Base-by-base conservation (phyloP, 257 asterid genomes). In the Sherardia arvensis region DNA sequence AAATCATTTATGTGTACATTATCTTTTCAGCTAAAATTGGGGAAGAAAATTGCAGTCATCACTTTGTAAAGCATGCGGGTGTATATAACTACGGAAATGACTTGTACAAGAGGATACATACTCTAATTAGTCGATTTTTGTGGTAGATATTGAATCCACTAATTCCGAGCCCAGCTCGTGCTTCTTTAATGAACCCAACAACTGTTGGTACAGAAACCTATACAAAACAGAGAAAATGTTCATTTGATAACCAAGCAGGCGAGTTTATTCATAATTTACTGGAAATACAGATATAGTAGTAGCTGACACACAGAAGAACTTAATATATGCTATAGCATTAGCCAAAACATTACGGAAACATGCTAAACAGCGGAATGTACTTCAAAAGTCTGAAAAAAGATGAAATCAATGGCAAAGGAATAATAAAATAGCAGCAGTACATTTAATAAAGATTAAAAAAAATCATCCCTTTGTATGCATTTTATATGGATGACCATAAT, bases 41-140 rank as follows among this genome's bases (percentile, higher is more conserved):
- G 36, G 28, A 53, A 55, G 25, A 20, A 40, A 21, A 55, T 29
- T 38, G 25, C 28, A 30, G 53, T 8, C 20, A 45, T 38, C 27
- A 33, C 45, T 7, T 34, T 34, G 40, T 34, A 6, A 34, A 34
- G 12, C 40, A 56, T 28, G 51, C 28, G 59, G 58, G 48, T 28
- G 32, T 17, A 14, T 48, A 1, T 20, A 21, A 21, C 38, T 18
- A n/a, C 25, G 22, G 28, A 55, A 23, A 11, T n/a, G 51, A 43
- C 51, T 43, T n/a, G n/a, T n/a, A n/a, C n/a, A n/a, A n/a, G 49
- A 65, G 47, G 59, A 49, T 36, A 23, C 69, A 33, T 86, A 88
- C 96, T 94, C 91, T 80, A 78, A 91, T 91, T 56, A 91, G 97
- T 67, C 98, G 96, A 71, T 85, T 87, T 81, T 87, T 91, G 68